Evolutionary conservation across 1,139 yeast species (phyloP), one percentile per base, ranked within the genome.

Genomic region (Geotrichum histeridarum): DNA sequence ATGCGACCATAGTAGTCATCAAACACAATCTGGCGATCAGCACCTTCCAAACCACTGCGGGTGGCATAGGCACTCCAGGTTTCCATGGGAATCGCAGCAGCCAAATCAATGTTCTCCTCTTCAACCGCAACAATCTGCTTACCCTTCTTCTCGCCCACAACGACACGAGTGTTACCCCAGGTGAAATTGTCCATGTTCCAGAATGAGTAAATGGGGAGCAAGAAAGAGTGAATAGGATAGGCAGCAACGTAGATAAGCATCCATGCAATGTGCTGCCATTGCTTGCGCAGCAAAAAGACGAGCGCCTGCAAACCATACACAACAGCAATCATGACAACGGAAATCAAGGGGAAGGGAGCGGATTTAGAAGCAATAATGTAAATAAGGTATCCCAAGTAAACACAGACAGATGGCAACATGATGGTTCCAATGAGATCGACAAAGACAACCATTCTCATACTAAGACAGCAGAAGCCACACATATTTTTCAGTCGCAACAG

Each of bases 251-350:
- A 73, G 9, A 73, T 64, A 36, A 73, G 51, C 77, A 73, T 73
- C 77, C 77, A 73, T 4, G 75, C 76, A 57, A 73, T 69, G 76
- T 73, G 73, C 50, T 73, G 77, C 77, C 77, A 73, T 55, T 68
- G 64, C 53, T 74, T 62, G 33, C 77, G 63, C 39, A 73, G 55
- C 51, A 73, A 54, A 63, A 73, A 73, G 30, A 73, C 67, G 31
- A 73, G 50, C 4, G 73, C 73, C 57, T 73, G 77, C 38, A 73
- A 61, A 44, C 77, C 77, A 51, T 73, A 73, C 27, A 73, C 71
- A 8, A 74, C 73, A 11, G 66, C 72, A 36, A 73, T 59, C 66
- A 73, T 63, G 27, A 66, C 62, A 51, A 73, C 66, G 4, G 77
- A 73, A 5, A 75, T 70, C 54, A 70, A 57, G 4, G 77, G 76